Evolutionary conservation across 495 filamentous ascomycete genomes (phyloP), one percentile per base, ranked within the genome.

Genomic region (Aspergillus funiculosus): DNA sequence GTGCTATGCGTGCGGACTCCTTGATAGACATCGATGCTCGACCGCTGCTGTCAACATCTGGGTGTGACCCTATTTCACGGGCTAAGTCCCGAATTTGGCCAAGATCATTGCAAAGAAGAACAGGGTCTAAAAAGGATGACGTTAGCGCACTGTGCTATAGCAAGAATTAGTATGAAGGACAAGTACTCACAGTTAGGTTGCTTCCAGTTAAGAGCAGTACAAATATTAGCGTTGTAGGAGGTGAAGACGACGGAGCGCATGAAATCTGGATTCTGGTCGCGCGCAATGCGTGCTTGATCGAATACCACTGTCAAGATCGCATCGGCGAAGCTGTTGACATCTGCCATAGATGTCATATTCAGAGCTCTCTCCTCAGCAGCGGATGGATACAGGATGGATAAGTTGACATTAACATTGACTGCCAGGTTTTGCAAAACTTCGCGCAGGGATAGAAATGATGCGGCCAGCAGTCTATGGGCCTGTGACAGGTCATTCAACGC

Each of bases 181-280:
- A 31, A 21, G 6, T 30, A 64, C 79, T 69, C 64, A 87, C 84
- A 98, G 53, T 97, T 98, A 8, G 92, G 92, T 61, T 98, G 92
- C 64, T 98, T 98, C 94, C 94, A 98, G 61, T 97, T 97, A 40
- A 98, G 57, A 3, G 90, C 88, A 26, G 86, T 89, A 63, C 92
- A 98, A 21, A 97, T 78, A 53, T 83, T 85, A 8, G 84, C 70
- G 59, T 95, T 95, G 51, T 88, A 94, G 5, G 86, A 89, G 47
- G 86, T 90, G 61, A 97, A 95, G 17, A 97, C 87, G 30, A 98
- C 82, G 6, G 83, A 89, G 14, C 89, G 74, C 59, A 89, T 83
- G 15, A 79, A 76, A 51, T 83, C 78, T 1, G 81, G 80, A 20
- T 75, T 74, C 46, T 69, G 68, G 21, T 88, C 83, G 39, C 89